Conservation (phyloP, 73 alveolate genomes). For the Tetrahymena borealis region DNA sequence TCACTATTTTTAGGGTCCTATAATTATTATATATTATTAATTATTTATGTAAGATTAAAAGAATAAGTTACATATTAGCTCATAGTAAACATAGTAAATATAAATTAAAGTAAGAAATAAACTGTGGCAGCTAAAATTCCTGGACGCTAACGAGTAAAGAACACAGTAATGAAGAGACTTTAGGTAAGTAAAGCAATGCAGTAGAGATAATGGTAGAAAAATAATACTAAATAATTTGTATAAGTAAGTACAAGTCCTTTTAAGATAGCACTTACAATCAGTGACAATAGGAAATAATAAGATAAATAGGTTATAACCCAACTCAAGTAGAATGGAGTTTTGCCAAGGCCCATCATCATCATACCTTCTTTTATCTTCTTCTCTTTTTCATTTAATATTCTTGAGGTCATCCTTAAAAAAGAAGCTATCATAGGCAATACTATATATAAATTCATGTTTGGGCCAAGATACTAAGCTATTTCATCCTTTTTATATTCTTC, state of each 20-base stretch:
- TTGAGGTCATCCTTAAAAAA: conserved; percentile 58
- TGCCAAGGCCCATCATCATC: conserved; percentile 55
- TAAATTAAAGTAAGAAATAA: neutral
- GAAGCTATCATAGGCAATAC: conserved; percentile 67
- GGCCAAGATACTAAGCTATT: neutral
- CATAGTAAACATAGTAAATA: neutral
- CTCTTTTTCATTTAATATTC: conserved; percentile 68
- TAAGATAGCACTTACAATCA: conserved; percentile 39
- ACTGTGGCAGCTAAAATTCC: conserved; percentile 26
- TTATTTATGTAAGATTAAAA: neutral
- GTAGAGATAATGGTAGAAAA: conserved; percentile 10
- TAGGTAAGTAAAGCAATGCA: conserved; percentile 34
- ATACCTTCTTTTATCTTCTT: conserved; percentile 60
- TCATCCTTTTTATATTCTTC: neutral
- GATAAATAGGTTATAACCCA: conserved; percentile 50
- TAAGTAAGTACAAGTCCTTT: neutral
- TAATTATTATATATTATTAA: neutral
- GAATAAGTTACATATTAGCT: neutral
- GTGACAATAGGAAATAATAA: conserved; percentile 22
- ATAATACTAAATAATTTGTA: conserved; percentile 22
- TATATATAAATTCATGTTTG: neutral
- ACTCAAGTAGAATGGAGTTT: conserved; percentile 49
- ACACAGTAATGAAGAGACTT: conserved; percentile 46
- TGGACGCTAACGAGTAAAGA: conserved; percentile 15
- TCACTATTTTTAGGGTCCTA: neutral